These are phyloP conservation scores for Gynochthodes officinalis DNA, from an alignment of 257 asterid genomes.

Conservation along the genomic window DNA sequence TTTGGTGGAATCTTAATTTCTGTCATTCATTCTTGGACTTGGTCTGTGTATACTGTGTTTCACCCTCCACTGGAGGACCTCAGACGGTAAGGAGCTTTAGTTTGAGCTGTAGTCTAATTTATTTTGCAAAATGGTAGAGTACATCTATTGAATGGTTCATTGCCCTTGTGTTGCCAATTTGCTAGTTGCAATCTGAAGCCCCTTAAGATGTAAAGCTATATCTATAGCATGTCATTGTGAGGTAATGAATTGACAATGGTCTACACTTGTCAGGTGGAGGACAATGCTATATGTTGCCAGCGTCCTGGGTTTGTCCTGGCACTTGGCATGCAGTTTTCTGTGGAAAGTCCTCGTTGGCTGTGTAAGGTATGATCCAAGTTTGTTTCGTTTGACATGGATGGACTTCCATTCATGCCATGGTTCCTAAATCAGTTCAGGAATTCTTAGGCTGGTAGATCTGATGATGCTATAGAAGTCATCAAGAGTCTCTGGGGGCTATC, in stretches of 20 bases:
- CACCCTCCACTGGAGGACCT: not conserved
- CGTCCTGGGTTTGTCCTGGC: conserved; percentile 61
- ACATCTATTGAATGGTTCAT: not conserved
- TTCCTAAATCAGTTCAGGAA: conserved; percentile 13
- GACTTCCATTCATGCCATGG: conserved; percentile 9
- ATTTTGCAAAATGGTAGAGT: not conserved
- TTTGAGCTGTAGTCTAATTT: not conserved
- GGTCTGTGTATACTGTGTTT: not conserved
- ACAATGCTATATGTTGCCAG: conserved; percentile 61
- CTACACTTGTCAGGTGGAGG: conserved; percentile 72
- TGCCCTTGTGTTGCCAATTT: not conserved
- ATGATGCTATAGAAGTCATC: conserved; percentile 66
- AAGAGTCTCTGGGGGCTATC: conserved; percentile 65
- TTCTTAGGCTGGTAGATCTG: conserved; percentile 59
- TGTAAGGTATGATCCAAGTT: conserved; percentile 54
- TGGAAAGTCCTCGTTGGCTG: conserved; percentile 96
- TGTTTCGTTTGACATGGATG: conserved; percentile 2
- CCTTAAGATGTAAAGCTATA: not conserved
- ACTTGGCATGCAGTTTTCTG: conserved; percentile 82
- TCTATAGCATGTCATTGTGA: not conserved
- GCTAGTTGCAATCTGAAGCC: not conserved
- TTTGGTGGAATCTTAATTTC: not conserved
- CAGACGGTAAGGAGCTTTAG: not conserved
- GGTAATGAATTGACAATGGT: not conserved
- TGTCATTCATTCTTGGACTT: not conserved